phyloP scores from a whole-genome alignment of 2,329 filamentous ascomycete genomes.

The Fusarium haematococcum region DNA sequence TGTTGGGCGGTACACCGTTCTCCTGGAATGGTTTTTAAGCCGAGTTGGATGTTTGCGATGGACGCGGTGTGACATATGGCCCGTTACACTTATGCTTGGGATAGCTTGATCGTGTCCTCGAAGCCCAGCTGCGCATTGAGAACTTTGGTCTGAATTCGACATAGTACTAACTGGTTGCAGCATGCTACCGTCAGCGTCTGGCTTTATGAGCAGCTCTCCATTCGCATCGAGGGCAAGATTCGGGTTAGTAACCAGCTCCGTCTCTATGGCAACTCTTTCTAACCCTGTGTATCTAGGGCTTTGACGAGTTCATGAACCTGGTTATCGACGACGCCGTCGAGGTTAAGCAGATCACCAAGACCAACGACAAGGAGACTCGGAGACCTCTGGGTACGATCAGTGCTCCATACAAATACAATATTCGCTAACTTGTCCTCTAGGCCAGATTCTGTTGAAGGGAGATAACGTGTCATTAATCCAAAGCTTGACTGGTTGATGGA shows the following conservation, averaged over 20 bases:
- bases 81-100: neutral
- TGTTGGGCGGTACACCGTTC: neutral
- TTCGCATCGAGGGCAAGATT: conserved; percentile 96
- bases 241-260: conserved; percentile 70
- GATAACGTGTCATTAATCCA: conserved; percentile 90
- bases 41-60: neutral
- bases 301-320: conserved; percentile 99
- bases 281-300: conserved; percentile 71
- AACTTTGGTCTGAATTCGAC: neutral
- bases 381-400: conserved; percentile 76
- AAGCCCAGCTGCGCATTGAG: neutral
- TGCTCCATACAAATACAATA: neutral
- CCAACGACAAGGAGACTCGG: conserved; percentile 79
- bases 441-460: conserved; percentile 87
- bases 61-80: neutral
- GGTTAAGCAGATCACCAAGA: conserved; percentile 86
- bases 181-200: conserved; percentile 91
- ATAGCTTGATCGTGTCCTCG: neutral
- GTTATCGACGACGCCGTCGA: conserved; percentile 96
- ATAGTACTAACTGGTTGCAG: conserved; percentile 53
- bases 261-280: neutral
- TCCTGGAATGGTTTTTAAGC: neutral
- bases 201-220: conserved; percentile 95
- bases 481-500: conserved; percentile 52
- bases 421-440: conserved; percentile 56